Base-by-base conservation (phyloP, 179 eudicot genomes). In the Spergularia azorica region DNA sequence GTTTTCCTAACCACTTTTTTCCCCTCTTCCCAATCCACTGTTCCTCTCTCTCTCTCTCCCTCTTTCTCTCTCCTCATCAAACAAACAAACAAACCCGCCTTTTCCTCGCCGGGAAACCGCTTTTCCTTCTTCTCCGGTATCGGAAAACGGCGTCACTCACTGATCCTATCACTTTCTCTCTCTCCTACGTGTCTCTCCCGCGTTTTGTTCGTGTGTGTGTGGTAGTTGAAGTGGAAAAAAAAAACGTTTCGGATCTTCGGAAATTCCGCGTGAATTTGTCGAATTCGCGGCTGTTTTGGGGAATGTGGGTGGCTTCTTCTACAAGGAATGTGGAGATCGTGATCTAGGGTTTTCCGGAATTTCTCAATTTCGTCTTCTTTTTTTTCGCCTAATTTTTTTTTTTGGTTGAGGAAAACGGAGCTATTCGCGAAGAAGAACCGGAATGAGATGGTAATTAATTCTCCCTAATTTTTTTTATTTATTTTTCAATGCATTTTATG, bases 361-460 rank as follows among this genome's bases (percentile, higher is more conserved):
- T 74, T 74, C 64, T 58, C 14, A 51, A 66, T 79, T 79, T 59
- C 52, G 48, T n/a, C n/a, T 21, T 52, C 43, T 16, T 39, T 20
- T 16, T 36, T 68, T 39, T 63, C 41, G 43, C 18, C 69, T 50
- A 58, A 69, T 69, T 56, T n/a, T 18, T 20, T 13, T 72, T 66
- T n/a, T n/a, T 39, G 76, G 77, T 63, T 71, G 80, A 79, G 43
- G 81, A 89, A 76, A 80, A 84, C 92, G 90, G 89, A 82, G 88
- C 62, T 73, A 32, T 74, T 3, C 60, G 54, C 82, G 73, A 78
- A 74, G 55, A 77, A 51, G 67, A 71, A 71, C 62, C 82, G 92
- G 80, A 78, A 90, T 90, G 97, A 88, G 84, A 91, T 91, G 94
- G 96, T 91, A 79, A 21, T 54, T 73, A 26, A 26, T 26, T 18